Evolutionary conservation across 2,329 filamentous ascomycete genomes (phyloP), one percentile per base, ranked within the genome.

Genomic region (Penicillium polonicum): DNA sequence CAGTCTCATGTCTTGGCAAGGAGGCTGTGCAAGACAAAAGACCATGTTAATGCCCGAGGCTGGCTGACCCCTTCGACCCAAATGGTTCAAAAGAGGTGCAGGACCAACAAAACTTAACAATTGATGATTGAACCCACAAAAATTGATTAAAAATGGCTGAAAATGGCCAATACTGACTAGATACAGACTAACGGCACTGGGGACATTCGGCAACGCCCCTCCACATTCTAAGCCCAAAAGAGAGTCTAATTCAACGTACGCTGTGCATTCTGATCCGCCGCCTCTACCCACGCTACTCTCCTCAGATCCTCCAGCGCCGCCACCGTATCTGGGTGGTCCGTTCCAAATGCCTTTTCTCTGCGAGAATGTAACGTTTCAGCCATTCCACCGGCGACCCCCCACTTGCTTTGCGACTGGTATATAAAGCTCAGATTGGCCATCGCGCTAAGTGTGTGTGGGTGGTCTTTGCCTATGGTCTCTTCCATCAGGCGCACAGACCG

Each of bases 321-420:
- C 29, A 57, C 13, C 1, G 59, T 61, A 25, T 61, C 59, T 19
- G 57, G 56, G 15, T 61, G 59, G 2, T 53, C 52, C 12, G 42
- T 50, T 2, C 59, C 59, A 17, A 53, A 39, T 21, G n/a, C 8
- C 6, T 9, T 48, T 38, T 45, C 51, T 27, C 57, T 42, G 23
- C 57, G 39, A n/a, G 48, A 35, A 41, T 56, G 31, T 10, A 59
- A 52, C 6, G n/a, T 53, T 38, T 61, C 57, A 1, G 59, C 59
- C 21, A 60, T 35, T 15, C 21, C 48, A 12, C 51, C 38, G 3
- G 58, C 58, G 27, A 48, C 27, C 15, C 41, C 42, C 58, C 59
- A 61, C 23, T 53, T 61, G 41, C 59, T 51, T 29, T 61, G 57
- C 23, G 59, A 59, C 23, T 61, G 59, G 19, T 61, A 59, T 13